Conservation (phyloP, 2,329 filamentous ascomycete genomes). For the Phialophora macrospora region DNA sequence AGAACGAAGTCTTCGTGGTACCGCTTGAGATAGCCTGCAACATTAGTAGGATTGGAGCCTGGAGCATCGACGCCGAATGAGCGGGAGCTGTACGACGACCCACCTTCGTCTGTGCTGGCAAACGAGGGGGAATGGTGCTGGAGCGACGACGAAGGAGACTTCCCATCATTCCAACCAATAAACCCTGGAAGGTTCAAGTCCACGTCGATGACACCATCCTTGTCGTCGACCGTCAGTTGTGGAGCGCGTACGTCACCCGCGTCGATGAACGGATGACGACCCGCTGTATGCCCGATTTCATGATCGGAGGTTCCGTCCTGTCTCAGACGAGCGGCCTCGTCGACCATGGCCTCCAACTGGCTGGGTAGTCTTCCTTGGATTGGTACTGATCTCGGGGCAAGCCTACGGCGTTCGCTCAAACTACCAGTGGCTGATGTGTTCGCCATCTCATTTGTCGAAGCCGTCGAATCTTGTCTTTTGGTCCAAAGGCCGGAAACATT, state of each 20-base stretch:
- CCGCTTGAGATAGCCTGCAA: slow-evolving; percentile 61
- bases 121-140: slow-evolving; percentile 45
- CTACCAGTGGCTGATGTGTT: slow-evolving; percentile 35
- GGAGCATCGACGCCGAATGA: slow-evolving; percentile 43
- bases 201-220: slow-evolving; percentile 66
- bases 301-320: not conserved
- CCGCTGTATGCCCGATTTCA: not conserved
- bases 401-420: slow-evolving; percentile 25
- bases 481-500: slow-evolving; percentile 56
- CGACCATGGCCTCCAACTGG: slow-evolving; percentile 52
- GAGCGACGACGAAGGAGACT: slow-evolving; percentile 26
- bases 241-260: slow-evolving; percentile 28
- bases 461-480: slow-evolving; percentile 54
- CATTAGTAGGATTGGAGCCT: slow-evolving; percentile 49
- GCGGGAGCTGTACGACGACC: slow-evolving; percentile 51
- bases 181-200: slow-evolving; percentile 61
- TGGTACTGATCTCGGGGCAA: slow-evolving; percentile 27
- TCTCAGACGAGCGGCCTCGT: slow-evolving; percentile 35
- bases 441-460: slow-evolving; percentile 45
- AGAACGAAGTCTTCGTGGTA: slow-evolving; percentile 65
- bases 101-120: slow-evolving; percentile 57
- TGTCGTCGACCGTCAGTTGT: slow-evolving; percentile 44
- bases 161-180: slow-evolving; percentile 46
- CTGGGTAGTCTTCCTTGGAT: slow-evolving; percentile 20
- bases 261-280: slow-evolving; percentile 16